These are phyloP conservation scores for Macrolepiota dolichaula DNA, from an alignment of 768 basidiomycete genomes.

Conservation along the genomic window DNA sequence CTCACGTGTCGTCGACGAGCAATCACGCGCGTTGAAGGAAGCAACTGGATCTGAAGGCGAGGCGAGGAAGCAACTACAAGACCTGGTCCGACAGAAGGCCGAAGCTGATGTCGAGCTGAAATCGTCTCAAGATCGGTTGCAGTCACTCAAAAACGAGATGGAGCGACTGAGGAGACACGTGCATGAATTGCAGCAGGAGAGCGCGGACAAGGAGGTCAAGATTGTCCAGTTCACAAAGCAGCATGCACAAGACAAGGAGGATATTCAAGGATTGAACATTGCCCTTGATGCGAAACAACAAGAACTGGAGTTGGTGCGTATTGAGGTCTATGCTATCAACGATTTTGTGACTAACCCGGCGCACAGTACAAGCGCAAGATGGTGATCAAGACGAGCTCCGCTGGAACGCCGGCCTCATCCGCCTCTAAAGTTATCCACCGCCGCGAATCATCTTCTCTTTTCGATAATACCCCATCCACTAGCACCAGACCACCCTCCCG, in stretches of 20 bases:
- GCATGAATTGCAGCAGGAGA: constrained; percentile 73
- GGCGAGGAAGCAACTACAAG: constrained; percentile 44
- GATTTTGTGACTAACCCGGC: constrained; percentile 3
- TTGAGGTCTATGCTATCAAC: not conserved
- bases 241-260: constrained; percentile 66
- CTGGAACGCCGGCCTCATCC: constrained; percentile 46
- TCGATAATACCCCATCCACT: constrained; percentile 45
- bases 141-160: constrained; percentile 51
- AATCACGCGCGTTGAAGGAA: constrained; percentile 42
- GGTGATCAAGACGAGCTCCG: constrained; percentile 48
- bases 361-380: constrained; percentile 61
- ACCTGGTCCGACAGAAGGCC: constrained; percentile 48
- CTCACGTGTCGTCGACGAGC: constrained; percentile 45
- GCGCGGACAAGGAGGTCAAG: constrained; percentile 81
- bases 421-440: constrained; percentile 38
- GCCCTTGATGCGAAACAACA: constrained; percentile 94
- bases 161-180: constrained; percentile 59
- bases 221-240: constrained; percentile 70
- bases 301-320: constrained; percentile 81
- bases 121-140: constrained; percentile 46
- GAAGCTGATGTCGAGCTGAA: constrained; percentile 51
- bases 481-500: constrained; percentile 50
- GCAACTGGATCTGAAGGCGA: constrained; percentile 43
- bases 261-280: constrained; percentile 81
- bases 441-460: constrained; percentile 55